Base-by-base conservation (phyloP, 2,329 filamentous ascomycete species). In the Paracorniculantispora psalliotae region DNA sequence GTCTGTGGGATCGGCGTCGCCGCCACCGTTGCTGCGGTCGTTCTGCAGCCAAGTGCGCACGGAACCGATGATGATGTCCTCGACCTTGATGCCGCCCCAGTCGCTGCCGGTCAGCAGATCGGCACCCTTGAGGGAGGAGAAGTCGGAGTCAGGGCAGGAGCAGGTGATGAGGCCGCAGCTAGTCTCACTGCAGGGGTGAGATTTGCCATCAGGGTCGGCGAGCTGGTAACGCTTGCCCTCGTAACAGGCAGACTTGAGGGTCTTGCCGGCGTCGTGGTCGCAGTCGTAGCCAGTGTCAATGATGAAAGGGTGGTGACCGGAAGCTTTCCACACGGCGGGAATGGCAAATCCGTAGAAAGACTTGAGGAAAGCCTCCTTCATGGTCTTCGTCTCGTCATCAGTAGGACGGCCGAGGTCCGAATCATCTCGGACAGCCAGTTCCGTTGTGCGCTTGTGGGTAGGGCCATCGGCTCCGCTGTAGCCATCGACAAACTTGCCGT, bases 241-340 rank as follows among this genome's bases (percentile, higher is more conserved):
- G 60, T 63, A 57, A 62, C 71, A 73, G 59, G 49, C 66, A 10
- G 59, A 62, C 13, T 67, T 70, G 19, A 41, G 57, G 9, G 69
- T 51, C 43, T 56, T 58, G 15, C 62, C 63, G 17, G 64, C 59
- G 49, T 65, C 60, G 47, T 59, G 51, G 9, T 60, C 59, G 62
- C 71, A 74, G 44, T 44, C 60, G 26, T 51, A 51, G 37, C 69
- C 72, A n/a, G 69, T 67, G 65, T 73, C 68, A 41, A 74, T 53
- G 41, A 74, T 57, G 51, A 74, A 74, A 13, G 68, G 64, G 26
- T 65, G 63, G 13, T 60, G 62, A 4, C 61, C 60, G 6, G 69
- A 67, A 41, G 48, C 51, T 12, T 60, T 59, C 72, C 72, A 75
- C 1, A 69, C 39, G 8, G 59, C 56, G 12, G 72, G 71, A 57